Evolutionary conservation across 148 eudicot genomes (phyloP).

Genomic region (Rhododendron ovatum): DNA sequence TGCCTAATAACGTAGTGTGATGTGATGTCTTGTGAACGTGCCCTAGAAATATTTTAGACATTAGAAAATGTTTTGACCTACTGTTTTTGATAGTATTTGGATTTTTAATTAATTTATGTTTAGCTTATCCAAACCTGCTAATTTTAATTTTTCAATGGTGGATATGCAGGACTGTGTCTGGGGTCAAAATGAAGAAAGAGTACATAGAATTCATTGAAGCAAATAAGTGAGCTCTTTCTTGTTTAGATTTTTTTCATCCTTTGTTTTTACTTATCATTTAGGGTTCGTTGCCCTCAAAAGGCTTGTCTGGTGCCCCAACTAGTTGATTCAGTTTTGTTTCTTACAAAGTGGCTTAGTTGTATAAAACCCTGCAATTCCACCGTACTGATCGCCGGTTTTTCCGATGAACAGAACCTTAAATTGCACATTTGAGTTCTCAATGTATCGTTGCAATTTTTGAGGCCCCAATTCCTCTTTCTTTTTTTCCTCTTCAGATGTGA

Average conservation of each 20-base stretch:
- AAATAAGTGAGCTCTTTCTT: conserved; percentile 45
- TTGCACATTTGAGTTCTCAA: conserved; percentile 21
- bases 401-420: neutral
- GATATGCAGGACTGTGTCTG: conserved; percentile 74
- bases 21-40: neutral
- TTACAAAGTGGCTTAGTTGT: conserved; percentile 17
- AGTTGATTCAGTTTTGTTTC: conserved; percentile 37
- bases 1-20: neutral
- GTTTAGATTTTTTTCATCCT: neutral
- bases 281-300: neutral
- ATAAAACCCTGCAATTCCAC: conserved; percentile 14
- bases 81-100: neutral
- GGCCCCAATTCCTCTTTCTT: neutral
- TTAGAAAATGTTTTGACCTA: neutral
- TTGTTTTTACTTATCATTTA: neutral
- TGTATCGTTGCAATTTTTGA: conserved; percentile 7
- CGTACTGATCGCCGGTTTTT: neutral
- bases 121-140: conserved; percentile 13
- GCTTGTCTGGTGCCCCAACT: conserved; percentile 20
- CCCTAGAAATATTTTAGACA: neutral
- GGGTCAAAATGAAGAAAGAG: conserved; percentile 99
- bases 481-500: neutral
- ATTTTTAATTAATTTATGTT: conserved; percentile 22
- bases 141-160: conserved; percentile 10
- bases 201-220: conserved; percentile 87